Base-by-base conservation (phyloP, 148 eudicot species). In the Fagopyrum esculentum region DNA sequence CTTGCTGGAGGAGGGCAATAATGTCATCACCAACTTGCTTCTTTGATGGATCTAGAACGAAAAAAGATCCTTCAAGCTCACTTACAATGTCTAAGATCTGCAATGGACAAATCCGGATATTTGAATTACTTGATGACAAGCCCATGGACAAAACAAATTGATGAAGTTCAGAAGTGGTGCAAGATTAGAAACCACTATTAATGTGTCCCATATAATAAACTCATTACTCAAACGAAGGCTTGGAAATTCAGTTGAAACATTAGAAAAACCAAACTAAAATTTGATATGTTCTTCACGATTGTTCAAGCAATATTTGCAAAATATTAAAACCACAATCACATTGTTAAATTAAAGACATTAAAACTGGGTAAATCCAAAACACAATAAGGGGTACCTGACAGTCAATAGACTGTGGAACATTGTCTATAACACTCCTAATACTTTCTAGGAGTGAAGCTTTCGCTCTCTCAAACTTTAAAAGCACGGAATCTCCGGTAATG, bases 11-110 rank as follows among this genome's bases (percentile, higher is more conserved):
- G 77, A 95, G 81, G 29, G 79, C 82, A 75, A 95, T 95, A 30
- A 95, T 85, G 55, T 92, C 97, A 69, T 95, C 92, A 45, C 98
- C 98, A 51, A 95, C 81, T 82, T 90, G 93, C 81, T 92, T 95
- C 85, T 92, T 97, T 70, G 73, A 54, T 10, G 90, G 97, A 79
- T 95, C 93, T 45, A 89, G 87, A 73, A 91, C 78, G 78, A 92
- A 95, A 68, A 80, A 89, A 51, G 85, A 87, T 77, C 82, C 88
- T 78, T 84, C 86, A 35, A 95, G 82, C 80, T 92, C 96, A 70
- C 71, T 81, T 55, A 85, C 46, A 78, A 92, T 83, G 60, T 90
- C 97, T 66, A 86, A 83, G 73, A 92, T 86, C 98, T 94, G 90
- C 64, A 81, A 64, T 29, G 80, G 45, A 22, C 49, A 74, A 57